phyloP scores from a whole-genome alignment of 2,329 filamentous ascomycete genomes.

The Penicillium sp. region DNA sequence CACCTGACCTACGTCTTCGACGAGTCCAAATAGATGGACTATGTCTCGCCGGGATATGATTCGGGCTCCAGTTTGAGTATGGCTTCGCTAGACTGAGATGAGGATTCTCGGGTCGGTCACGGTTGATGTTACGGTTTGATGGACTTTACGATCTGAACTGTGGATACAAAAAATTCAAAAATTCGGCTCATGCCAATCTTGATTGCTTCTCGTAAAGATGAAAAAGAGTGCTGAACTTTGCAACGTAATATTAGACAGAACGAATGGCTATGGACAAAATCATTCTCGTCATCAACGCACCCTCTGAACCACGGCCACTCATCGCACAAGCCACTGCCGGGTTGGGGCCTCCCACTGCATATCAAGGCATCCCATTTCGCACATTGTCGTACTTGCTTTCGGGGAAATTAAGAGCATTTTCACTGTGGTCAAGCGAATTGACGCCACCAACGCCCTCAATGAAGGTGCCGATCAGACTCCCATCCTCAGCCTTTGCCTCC shows the following conservation, averaged over 20 bases:
- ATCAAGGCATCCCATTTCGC: constrained; percentile 23
- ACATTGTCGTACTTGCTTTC: constrained; percentile 49
- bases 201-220: constrained; percentile 6
- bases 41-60: constrained; percentile 20
- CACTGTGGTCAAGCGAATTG: constrained; percentile 37
- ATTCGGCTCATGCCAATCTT: constrained; percentile 16
- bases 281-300: not conserved
- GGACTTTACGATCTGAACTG: constrained; percentile 18
- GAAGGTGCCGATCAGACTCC: constrained; percentile 69
- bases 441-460: constrained; percentile 41
- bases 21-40: constrained; percentile 60
- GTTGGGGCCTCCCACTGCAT: too few relatives aligned
- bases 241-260: constrained; percentile 1
- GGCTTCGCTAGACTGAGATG: constrained; percentile 13
- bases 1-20: constrained; percentile 74
- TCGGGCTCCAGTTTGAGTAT: constrained; percentile 17
- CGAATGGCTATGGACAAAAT: not conserved
- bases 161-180: constrained; percentile 23
- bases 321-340: too few relatives aligned
- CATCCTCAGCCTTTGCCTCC: constrained; percentile 38
- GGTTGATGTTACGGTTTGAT: constrained; percentile 25
- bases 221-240: not conserved
- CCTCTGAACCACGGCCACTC: not conserved
- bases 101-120: constrained; percentile 17
- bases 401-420: constrained; percentile 42